Evolutionary conservation across 805 yeast species (phyloP).

Genomic region (Barnettozyma pratensis): DNA sequence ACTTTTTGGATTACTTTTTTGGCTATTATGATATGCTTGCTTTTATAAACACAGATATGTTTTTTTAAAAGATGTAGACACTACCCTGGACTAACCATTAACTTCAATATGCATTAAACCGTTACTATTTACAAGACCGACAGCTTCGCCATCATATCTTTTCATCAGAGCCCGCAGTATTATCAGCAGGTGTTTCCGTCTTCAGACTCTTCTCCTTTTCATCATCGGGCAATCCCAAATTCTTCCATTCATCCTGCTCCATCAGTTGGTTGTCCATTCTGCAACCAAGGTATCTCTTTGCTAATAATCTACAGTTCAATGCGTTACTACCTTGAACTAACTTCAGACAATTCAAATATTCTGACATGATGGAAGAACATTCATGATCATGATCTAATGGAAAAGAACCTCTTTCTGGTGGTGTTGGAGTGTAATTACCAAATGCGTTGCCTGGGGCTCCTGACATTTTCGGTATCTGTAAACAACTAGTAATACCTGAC

Average conservation of each 20-base stretch:
- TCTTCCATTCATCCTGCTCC: conserved; percentile 55
- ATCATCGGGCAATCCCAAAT: conserved; percentile 57
- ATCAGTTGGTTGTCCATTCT: conserved; percentile 77
- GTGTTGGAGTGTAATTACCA: conserved; percentile 65
- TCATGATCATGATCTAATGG: conserved; percentile 89
- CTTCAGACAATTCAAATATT: conserved; percentile 74
- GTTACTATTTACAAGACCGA: no score
- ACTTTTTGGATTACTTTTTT: no score
- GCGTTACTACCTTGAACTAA: conserved; percentile 79
- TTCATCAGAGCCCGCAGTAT: no score
- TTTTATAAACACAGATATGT: no score
- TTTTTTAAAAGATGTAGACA: no score
- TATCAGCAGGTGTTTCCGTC: neutral
- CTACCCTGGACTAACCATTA: no score
- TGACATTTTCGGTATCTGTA: conserved; percentile 2
- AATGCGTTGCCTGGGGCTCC: conserved; percentile 35
- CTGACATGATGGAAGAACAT: conserved; percentile 69
- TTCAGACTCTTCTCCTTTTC: conserved; percentile 21
- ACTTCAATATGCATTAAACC: no score
- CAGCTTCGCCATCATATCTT: no score
- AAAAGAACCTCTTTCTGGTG: conserved; percentile 95
- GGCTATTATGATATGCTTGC: no score
- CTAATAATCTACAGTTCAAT: conserved; percentile 81
- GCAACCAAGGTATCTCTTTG: conserved; percentile 77
- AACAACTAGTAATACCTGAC: neutral